Base-by-base conservation (phyloP, 1,284 basidiomycete species). In the Cronartium quercuum region DNA sequence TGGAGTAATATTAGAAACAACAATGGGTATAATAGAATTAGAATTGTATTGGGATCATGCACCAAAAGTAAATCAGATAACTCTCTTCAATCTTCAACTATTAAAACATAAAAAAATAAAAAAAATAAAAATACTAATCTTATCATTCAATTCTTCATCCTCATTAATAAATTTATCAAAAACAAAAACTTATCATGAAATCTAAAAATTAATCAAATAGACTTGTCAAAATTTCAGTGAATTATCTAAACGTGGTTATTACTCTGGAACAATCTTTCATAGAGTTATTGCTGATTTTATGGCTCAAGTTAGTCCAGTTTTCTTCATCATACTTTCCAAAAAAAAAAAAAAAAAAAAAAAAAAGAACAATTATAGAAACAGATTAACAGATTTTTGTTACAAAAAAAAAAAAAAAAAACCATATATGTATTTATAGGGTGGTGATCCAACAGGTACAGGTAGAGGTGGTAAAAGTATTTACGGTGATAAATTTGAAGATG, bases 21-120 rank as follows among this genome's bases (percentile, higher is more conserved):
- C 79, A 24, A 78, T 79, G 77, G 80, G 80, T 13, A 67, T 71
- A 58, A 78, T 81, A 68, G 73, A 77, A 15, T 65, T 80, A 41
- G 80, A 81, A 68, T 76, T 81, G 3, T 81, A 81, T 62, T 79
- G 78, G 78, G 65, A 78, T 21, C 79, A 81, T 58, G 79, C 80
- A 10, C 80, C 80, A 1, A 78, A 78, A 73, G 79, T 79, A 41
- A 79, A 78, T 64, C n/a, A n/a, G n/a, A n/a, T n/a, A n/a, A n/a
- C 42, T 74, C 77, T 35, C 21, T 64, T 35, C 61, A 44, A 44
- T 18, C 42, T 18, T 9, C 42, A 44, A 44, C 9, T 44, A 9
- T 44, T 51, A 51, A 5, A 3, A 3, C 3, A 18, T 9, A 44
- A 44, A 44, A 9, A 44, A 44, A 44, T 44, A 44, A 44, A 44